These are phyloP conservation scores for Blastocystis sp. DNA, from an alignment of 352 stramenopile species.

Conservation along the genomic window DNA sequence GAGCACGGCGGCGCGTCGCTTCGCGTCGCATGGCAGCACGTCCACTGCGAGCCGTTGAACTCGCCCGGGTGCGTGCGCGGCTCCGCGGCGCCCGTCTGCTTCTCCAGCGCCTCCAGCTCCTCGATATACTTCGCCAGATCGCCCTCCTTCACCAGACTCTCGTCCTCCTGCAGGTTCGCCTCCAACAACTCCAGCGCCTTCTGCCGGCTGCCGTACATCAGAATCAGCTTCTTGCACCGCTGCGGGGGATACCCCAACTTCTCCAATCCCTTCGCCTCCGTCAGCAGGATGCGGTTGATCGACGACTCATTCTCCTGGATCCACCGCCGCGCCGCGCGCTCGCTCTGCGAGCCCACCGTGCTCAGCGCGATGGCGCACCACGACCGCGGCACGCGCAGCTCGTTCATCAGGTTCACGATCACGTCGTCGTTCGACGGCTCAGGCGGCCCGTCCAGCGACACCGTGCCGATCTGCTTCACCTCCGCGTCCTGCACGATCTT, in stretches of 20 bases:
- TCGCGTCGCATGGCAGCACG: not conserved
- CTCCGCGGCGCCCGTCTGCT: not conserved
- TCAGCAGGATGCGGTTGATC: slow-evolving; percentile 54
- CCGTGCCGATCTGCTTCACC: slow-evolving; percentile 20
- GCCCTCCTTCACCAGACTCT: not conserved
- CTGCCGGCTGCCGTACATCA: slow-evolving; percentile 49
- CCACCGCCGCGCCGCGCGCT: slow-evolving; percentile 9
- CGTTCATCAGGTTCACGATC: slow-evolving; percentile 34
- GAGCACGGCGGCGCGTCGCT: slow-evolving; percentile 19
- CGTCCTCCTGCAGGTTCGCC: not conserved
- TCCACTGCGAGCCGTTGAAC: not conserved
- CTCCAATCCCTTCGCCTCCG: slow-evolving; percentile 49
- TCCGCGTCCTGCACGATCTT: slow-evolving; percentile 40
- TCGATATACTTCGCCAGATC: slow-evolving; percentile 43
- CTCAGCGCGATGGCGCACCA: slow-evolving; percentile 56
- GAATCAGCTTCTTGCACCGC: slow-evolving; percentile 55
- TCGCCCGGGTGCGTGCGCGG: not conserved
- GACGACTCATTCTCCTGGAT: slow-evolving; percentile 48
- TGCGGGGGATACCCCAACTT: slow-evolving; percentile 29
- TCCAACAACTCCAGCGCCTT: slow-evolving; percentile 48
- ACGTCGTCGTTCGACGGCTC: slow-evolving; percentile 62
- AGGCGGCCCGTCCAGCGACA: slow-evolving; percentile 53
- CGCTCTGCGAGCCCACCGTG: slow-evolving; percentile 14
- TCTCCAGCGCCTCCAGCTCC: slow-evolving; percentile 4
- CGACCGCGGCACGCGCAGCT: slow-evolving; percentile 19